Evolutionary conservation across 495 filamentous ascomycete species (phyloP), one percentile per base, ranked within the genome.

Genomic region (Podospora pseudoanserina): DNA sequence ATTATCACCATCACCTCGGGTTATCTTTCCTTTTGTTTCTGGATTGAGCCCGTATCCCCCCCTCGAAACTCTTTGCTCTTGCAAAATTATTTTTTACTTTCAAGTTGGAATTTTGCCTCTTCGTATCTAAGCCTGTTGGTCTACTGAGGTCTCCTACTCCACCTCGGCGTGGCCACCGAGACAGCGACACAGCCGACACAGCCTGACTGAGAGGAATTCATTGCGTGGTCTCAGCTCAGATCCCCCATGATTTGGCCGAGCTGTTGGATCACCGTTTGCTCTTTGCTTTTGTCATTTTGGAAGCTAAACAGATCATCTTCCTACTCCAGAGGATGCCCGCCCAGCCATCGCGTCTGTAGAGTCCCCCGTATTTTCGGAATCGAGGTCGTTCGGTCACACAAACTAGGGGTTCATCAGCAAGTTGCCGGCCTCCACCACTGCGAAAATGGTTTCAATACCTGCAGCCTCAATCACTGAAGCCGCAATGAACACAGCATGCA

Each of bases 391-490:
- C 39, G 39, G 39, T 61, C 23, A 32, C 28, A 61, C 23, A 27
- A 28, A 61, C 23, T 28, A 28, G 16, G 16, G 59, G 23, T 18
- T 28, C 20, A 9, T 32, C 20, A 61, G 59, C 59, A 61, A 27
- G 59, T 32, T 61, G 20, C 59, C 59, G 59, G 23, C 16, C 20
- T 27, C 20, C 27, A 27, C 16, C 16, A 27, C 20, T 61, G 19
- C 27, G 16, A 18, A n/a, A 61, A 28, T 20, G 59, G 59, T 61
- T 61, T 61, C 59, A 61, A 61, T 61, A 61, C 27, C 20, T 61
- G 59, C 59, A 61, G 27, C 59, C 27, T 61, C 55, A 19, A n/a
- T 58, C n/a, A 58, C n/a, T 20, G 55, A 26, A 58, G 23, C 55
- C 23, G 55, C 19, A 26, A n/a, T 18, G 55, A 26, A 49, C 39